Evolutionary conservation across 2,329 filamentous ascomycete species (phyloP).

Genomic region (Alternaria infectoria): DNA sequence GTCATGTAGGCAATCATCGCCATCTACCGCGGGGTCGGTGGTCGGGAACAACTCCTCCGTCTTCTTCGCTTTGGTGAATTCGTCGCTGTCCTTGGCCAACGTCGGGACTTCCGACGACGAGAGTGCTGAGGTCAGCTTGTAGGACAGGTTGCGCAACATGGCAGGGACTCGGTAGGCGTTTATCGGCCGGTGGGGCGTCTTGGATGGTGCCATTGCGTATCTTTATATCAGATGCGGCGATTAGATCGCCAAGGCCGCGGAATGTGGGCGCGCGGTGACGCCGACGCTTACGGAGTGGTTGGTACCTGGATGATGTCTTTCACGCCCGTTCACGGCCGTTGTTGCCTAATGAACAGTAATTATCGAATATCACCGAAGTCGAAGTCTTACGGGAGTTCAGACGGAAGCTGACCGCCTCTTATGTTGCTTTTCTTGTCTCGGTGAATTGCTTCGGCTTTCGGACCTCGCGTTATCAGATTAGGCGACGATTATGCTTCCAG

Average conservation of each 20-base stretch:
- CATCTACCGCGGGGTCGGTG: conserved; percentile 78
- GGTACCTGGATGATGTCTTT: conserved; percentile 2
- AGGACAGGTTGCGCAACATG: conserved; percentile 45
- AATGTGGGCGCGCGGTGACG: conserved; percentile 34
- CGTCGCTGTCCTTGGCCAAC: conserved; percentile 38
- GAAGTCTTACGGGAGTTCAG: no score
- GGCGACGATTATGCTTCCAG: background rate
- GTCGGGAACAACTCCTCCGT: conserved; percentile 70
- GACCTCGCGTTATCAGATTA: background rate
- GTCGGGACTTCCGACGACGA: conserved; percentile 41
- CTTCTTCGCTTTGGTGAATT: conserved; percentile 57
- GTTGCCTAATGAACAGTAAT: background rate
- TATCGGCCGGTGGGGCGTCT: conserved; percentile 30
- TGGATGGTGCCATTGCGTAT: conserved; percentile 26
- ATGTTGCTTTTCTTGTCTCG: background rate
- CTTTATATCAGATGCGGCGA: conserved; percentile 45
- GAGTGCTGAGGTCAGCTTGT: conserved; percentile 43
- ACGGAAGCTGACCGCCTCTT: background rate
- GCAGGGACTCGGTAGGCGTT: conserved; percentile 47
- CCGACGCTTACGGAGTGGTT: conserved; percentile 5
- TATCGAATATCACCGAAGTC: no score
- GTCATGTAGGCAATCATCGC: conserved; percentile 87
- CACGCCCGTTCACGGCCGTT: background rate
- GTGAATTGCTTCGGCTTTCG: conserved; percentile 1
- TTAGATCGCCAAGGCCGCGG: conserved; percentile 46